Evolutionary conservation across 257 asterid genomes (phyloP).

Genomic region (Fraxinus cuspidata): DNA sequence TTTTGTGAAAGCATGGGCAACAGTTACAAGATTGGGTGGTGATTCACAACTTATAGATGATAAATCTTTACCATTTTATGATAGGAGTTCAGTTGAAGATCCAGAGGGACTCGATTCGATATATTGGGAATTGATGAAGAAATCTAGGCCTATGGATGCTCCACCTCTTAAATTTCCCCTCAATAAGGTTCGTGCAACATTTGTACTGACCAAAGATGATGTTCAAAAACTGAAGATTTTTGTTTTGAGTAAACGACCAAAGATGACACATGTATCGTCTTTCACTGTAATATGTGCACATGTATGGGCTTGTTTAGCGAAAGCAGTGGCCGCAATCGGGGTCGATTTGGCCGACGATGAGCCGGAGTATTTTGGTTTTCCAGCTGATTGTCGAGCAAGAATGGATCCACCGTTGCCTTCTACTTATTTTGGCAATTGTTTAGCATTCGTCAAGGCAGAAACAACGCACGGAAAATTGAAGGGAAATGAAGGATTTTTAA

Average conservation of each 20-base stretch:
- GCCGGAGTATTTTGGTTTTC: slow-evolving; percentile 9
- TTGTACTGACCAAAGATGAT: slow-evolving; percentile 24
- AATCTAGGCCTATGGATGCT: slow-evolving; percentile 1
- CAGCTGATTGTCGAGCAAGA: slow-evolving; percentile 32
- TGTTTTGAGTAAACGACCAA: slow-evolving; percentile 12
- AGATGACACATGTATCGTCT: slow-evolving; percentile 27
- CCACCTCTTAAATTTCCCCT: background rate
- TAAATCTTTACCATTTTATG: slow-evolving; percentile 22
- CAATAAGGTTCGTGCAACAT: slow-evolving; percentile 35
- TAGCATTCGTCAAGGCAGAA: slow-evolving; percentile 7
- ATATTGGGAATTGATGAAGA: slow-evolving; percentile 14
- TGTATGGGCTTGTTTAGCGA: slow-evolving; percentile 40
- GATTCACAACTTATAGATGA: background rate
- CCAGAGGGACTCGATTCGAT: slow-evolving; percentile 8
- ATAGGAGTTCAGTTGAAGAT: slow-evolving; percentile 33
- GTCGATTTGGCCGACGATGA: slow-evolving; percentile 8
- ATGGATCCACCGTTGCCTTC: slow-evolving; percentile 35
- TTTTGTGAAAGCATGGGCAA: slow-evolving; percentile 41
- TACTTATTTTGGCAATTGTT: slow-evolving; percentile 46
- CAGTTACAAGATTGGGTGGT: slow-evolving; percentile 10
- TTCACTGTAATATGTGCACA: slow-evolving; percentile 38
- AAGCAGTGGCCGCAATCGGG: slow-evolving; percentile 6
- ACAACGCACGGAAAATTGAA: slow-evolving; percentile 13
- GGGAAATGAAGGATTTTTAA: slow-evolving; percentile 29
- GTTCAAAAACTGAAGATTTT: slow-evolving; percentile 30